Conservation (phyloP, 371 early-diverging fungal genomes). For the Rhizopus arrhizus region DNA sequence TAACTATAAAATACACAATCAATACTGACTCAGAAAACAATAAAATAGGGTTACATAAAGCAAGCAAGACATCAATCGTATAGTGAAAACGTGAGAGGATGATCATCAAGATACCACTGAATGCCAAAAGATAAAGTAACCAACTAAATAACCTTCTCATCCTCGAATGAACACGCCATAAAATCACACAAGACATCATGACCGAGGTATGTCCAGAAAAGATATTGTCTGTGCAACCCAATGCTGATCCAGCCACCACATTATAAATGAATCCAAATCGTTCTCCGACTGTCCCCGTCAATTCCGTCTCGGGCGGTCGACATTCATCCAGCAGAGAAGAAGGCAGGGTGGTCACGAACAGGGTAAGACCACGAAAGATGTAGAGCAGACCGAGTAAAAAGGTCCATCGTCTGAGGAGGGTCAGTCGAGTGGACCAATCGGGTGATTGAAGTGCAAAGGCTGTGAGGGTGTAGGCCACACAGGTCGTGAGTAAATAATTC, state of each 20-base stretch:
- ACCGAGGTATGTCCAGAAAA: conserved; percentile 76
- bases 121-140: conserved; percentile 53
- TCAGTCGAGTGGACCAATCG: conserved; percentile 53
- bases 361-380: conserved; percentile 61
- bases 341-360: conserved; percentile 72
- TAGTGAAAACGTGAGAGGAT: conserved; percentile 70
- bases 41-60: too few relatives aligned
- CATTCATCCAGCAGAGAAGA: conserved; percentile 56
- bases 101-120: conserved; percentile 60
- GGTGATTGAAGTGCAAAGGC: conserved; percentile 52
- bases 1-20: conserved; percentile 21
- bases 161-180: conserved; percentile 67
- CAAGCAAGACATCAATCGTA: conserved; percentile 70
- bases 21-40: too few relatives aligned
- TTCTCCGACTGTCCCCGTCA: conserved; percentile 28
- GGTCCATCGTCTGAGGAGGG: conserved; percentile 59
- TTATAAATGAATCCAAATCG: conserved; percentile 34
- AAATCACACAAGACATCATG: conserved; percentile 60
- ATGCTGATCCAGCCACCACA: conserved; percentile 33
- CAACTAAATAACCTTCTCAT: conserved; percentile 49
- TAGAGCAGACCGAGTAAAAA: conserved; percentile 66
- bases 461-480: conserved; percentile 48
- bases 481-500: conserved; percentile 50
- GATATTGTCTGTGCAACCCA: conserved; percentile 75
- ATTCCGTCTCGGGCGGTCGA: conserved; percentile 37